Conservation (phyloP, 148 eudicot species). For the Bassia scoparia region DNA sequence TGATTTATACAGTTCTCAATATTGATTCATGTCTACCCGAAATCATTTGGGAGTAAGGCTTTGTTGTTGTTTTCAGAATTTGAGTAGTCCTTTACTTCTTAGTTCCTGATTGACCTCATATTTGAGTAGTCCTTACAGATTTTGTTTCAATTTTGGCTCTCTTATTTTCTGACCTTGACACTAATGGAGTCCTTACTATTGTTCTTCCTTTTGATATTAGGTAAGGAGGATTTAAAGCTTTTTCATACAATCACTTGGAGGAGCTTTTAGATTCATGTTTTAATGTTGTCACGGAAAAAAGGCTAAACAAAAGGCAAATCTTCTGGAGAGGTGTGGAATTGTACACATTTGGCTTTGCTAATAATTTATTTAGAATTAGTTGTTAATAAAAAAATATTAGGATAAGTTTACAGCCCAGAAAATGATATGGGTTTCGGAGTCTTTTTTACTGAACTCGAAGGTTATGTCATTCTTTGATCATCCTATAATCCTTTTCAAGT, state of each 20-base stretch:
- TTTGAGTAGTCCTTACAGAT: no score
- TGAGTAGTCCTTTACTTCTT: no score
- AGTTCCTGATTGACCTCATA: no score
- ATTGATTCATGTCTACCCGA: no score
- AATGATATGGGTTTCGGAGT: not conserved
- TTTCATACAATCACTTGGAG: conserved; percentile 53
- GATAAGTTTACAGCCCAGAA: not conserved
- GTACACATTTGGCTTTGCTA: not conserved
- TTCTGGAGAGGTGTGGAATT: conserved; percentile 67
- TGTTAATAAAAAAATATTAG: no score
- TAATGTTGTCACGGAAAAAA: conserved; percentile 56
- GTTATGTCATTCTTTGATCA: not conserved
- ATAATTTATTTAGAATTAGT: not conserved
- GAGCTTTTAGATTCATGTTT: conserved; percentile 66
- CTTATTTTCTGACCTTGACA: no score
- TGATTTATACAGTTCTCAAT: no score
- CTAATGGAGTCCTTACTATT: not conserved
- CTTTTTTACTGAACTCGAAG: not conserved
- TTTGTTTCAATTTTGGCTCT: no score
- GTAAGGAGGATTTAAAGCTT: conserved; percentile 82
- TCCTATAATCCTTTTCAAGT: not conserved
- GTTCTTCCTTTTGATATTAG: conserved; percentile 31
- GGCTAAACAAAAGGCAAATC: conserved; percentile 73
- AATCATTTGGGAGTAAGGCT: no score
- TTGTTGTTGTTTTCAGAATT: no score